Conservation (phyloP, 768 basidiomycete species). For the Xerocomellus amylosporus region DNA sequence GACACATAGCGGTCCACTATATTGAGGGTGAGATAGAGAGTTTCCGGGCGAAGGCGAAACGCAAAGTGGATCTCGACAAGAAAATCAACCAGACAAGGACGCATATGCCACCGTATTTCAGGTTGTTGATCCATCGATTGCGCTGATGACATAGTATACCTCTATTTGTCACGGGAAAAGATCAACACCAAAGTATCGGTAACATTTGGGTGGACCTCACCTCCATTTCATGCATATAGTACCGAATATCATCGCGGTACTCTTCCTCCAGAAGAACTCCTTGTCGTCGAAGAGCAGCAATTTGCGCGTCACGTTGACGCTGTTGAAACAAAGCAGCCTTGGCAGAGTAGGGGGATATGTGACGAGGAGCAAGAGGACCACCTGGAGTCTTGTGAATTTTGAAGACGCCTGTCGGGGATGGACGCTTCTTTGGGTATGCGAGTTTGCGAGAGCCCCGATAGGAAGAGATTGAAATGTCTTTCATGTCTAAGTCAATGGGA, state of each 20-base stretch:
- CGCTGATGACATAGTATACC: conserved; percentile 83
- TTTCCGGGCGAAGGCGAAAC: conserved; percentile 96
- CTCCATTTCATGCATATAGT: conserved; percentile 99
- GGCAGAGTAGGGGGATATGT: conserved; percentile 64
- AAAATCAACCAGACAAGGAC: conserved; percentile 97
- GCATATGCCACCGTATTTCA: conserved; percentile 99
- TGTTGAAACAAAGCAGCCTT: conserved; percentile 60
- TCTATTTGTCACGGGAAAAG: conserved; percentile 41
- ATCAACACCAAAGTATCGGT: conserved; percentile 6
- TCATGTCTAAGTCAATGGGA: conserved; percentile 53
- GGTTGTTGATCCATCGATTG: conserved; percentile 99
- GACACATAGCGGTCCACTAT: conserved; percentile 99
- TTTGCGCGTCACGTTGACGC: conserved; percentile 67
- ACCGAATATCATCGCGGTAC: conserved; percentile 88
- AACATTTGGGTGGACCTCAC: conserved; percentile 46
- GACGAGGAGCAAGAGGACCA: conserved; percentile 44
- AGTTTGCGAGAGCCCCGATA: conserved; percentile 60
- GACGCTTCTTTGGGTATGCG: conserved; percentile 82
- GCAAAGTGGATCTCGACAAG: conserved; percentile 98
- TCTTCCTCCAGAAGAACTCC: conserved; percentile 89
- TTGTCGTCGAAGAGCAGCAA: conserved; percentile 65
- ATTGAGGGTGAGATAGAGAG: conserved; percentile 96
- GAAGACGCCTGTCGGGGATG: conserved; percentile 74
- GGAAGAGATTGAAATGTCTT: conserved; percentile 63
- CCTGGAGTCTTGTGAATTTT: conserved; percentile 61